A percentile compares a stretch with the other conserved stretches of the same genome.
Conservation (phyloP, 2,329 filamentous ascomycete genomes). For the Drechmeria coniospora region DNA sequence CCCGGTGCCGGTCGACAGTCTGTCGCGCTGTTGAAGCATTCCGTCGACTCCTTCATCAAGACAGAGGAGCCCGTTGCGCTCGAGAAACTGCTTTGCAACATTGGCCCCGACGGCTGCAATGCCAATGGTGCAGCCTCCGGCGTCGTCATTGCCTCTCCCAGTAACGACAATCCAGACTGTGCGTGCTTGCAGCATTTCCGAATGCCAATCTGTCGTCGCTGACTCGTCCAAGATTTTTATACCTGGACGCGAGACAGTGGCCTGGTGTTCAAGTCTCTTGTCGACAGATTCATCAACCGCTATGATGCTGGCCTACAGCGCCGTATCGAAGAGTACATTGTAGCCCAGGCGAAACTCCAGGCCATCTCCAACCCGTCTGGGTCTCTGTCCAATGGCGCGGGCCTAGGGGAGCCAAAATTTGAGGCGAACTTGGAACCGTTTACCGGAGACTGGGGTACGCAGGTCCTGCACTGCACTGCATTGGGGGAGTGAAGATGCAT, state of each 20-base stretch:
- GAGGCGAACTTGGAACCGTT: conserved; percentile 47
- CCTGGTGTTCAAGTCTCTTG: conserved; percentile 51
- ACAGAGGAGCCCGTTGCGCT: conserved; percentile 36
- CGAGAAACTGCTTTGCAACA: conserved; percentile 40
- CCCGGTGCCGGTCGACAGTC: conserved; percentile 15
- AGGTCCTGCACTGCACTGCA: too few relatives aligned
- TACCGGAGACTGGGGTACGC: conserved; percentile 49
- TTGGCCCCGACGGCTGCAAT: conserved; percentile 37
- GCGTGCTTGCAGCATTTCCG: conserved; percentile 15
- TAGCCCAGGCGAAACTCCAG: conserved; percentile 50
- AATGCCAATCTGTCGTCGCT: background rate
- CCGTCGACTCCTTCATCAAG: conserved; percentile 36
- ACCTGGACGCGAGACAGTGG: conserved; percentile 67
- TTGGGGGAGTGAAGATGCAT: too few relatives aligned
- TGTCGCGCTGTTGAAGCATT: conserved; percentile 28
- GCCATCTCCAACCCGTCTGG: conserved; percentile 56
- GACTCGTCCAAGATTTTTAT: conserved; percentile 47
- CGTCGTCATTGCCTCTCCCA: conserved; percentile 41
- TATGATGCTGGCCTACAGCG: conserved; percentile 43
- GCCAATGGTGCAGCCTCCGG: conserved; percentile 31
- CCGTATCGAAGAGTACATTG: conserved; percentile 53
- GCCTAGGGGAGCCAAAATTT: conserved; percentile 61
- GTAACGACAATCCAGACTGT: conserved; percentile 39
- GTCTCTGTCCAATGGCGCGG: conserved; percentile 30
- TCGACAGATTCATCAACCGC: conserved; percentile 46